phyloP scores from a whole-genome alignment of 495 filamentous ascomycete species.

The Neurospora pannonica region DNA sequence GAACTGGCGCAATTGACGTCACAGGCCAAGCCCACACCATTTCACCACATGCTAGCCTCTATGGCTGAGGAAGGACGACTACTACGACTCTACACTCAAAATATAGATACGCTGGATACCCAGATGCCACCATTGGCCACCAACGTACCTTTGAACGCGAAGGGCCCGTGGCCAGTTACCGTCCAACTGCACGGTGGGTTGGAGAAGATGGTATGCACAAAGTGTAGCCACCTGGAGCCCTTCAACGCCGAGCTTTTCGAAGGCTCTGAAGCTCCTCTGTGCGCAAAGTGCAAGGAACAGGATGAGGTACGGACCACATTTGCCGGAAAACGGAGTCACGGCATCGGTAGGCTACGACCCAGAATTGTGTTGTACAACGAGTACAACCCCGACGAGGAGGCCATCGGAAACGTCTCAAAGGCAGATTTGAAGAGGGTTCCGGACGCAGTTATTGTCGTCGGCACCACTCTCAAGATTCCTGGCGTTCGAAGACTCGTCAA shows the following conservation, averaged over 20 bases:
- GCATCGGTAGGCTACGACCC: slow-evolving; percentile 80
- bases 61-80: slow-evolving; percentile 81
- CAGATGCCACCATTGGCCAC: slow-evolving; percentile 72
- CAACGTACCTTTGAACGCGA: slow-evolving; percentile 54
- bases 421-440: slow-evolving; percentile 77
- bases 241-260: slow-evolving; percentile 76
- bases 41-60: slow-evolving; percentile 89
- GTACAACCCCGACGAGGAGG: slow-evolving; percentile 89
- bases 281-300: slow-evolving; percentile 60
- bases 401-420: slow-evolving; percentile 81
- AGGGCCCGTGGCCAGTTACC: slow-evolving; percentile 86
- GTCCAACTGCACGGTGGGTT: slow-evolving; percentile 92
- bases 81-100: slow-evolving; percentile 90
- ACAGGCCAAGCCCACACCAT: slow-evolving; percentile 71
- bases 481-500: slow-evolving; percentile 81
- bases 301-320: slow-evolving; percentile 67
- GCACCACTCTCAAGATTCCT: slow-evolving; percentile 90
- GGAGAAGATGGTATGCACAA: slow-evolving; percentile 91
- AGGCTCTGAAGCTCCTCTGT: slow-evolving; percentile 75
- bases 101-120: slow-evolving; percentile 91
- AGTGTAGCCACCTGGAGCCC: slow-evolving; percentile 67
- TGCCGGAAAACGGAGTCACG: slow-evolving; percentile 85
- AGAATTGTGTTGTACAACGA: slow-evolving; percentile 97
- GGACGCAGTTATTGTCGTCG: slow-evolving; percentile 88
- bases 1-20: slow-evolving; percentile 66